Evolutionary conservation across 2,329 filamentous ascomycete species (phyloP).

Genomic region (Chrysoporthe austroafricana): DNA sequence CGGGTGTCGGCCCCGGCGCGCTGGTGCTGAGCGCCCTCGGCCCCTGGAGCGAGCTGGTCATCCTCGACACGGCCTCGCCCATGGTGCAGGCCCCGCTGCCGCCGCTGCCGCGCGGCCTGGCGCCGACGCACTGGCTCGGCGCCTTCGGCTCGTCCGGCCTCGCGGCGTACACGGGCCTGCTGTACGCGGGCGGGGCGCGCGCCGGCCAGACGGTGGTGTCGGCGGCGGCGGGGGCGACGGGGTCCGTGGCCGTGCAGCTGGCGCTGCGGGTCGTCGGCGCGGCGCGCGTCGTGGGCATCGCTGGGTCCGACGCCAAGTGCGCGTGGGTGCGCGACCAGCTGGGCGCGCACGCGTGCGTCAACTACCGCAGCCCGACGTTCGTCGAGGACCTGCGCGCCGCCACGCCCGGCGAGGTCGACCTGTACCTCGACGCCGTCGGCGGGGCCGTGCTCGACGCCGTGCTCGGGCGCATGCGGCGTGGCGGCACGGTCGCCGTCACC

Average conservation of each 20-base stretch:
- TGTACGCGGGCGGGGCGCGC: conserved; percentile 41
- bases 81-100: conserved; percentile 30
- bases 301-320: conserved; percentile 57
- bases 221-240: conserved; percentile 53
- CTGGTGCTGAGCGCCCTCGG: conserved; percentile 35
- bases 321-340: conserved; percentile 50
- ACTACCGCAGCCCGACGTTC: conserved; percentile 56
- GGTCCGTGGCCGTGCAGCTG: conserved; percentile 55
- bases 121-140: conserved; percentile 36
- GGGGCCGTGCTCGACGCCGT: conserved; percentile 51
- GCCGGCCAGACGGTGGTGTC: conserved; percentile 47
- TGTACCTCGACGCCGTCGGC: conserved; percentile 57
- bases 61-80: conserved; percentile 29
- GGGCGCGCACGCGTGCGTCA: conserved; percentile 57
- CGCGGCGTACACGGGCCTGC: conserved; percentile 49
- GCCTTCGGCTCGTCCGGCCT: conserved; percentile 40
- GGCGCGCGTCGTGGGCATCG: conserved; percentile 55
- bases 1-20: conserved; percentile 32
- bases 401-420: conserved; percentile 53
- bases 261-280: conserved; percentile 52
- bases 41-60: conserved; percentile 35
- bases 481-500: conserved; percentile 47
- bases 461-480: conserved; percentile 45
- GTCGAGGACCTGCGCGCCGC: conserved; percentile 48
- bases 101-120: conserved; percentile 32